Evolutionary conservation across 257 asterid genomes (phyloP).

Genomic region (Solanum okadae): DNA sequence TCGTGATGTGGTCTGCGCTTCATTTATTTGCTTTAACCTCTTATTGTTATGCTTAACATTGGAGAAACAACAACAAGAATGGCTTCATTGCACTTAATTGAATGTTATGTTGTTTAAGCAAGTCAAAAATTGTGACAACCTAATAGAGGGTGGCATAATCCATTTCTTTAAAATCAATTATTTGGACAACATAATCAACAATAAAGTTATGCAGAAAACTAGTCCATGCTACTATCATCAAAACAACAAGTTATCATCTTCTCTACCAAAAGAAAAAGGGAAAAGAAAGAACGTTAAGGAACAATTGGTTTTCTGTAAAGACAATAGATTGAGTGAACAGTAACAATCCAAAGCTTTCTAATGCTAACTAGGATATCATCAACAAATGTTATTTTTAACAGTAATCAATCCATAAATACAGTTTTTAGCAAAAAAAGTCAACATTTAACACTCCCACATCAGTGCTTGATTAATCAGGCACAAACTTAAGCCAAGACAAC

Average conservation of each 20-base stretch:
- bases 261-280: background rate
- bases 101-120: background rate
- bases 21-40: background rate
- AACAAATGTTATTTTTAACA: background rate
- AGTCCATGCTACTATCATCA: no score
- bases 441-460: background rate
- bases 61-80: background rate
- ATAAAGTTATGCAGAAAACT: no score
- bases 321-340: background rate
- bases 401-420: background rate
- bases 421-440: background rate
- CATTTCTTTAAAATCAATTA: no score
- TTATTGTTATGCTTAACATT: background rate
- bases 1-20: background rate
- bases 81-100: background rate
- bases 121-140: background rate
- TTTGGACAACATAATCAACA: no score
- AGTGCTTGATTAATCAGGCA: background rate
- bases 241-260: no score
- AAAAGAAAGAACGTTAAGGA: background rate
- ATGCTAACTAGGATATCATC: background rate
- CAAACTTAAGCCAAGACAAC: background rate
- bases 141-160: background rate
- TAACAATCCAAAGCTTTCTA: background rate
- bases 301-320: background rate